A percentile compares a stretch with the other conserved stretches of the same genome.
These are phyloP conservation scores for Coemansia sp. DNA, from an alignment of 192 early-diverging fungal genomes.

Conservation along the genomic window DNA sequence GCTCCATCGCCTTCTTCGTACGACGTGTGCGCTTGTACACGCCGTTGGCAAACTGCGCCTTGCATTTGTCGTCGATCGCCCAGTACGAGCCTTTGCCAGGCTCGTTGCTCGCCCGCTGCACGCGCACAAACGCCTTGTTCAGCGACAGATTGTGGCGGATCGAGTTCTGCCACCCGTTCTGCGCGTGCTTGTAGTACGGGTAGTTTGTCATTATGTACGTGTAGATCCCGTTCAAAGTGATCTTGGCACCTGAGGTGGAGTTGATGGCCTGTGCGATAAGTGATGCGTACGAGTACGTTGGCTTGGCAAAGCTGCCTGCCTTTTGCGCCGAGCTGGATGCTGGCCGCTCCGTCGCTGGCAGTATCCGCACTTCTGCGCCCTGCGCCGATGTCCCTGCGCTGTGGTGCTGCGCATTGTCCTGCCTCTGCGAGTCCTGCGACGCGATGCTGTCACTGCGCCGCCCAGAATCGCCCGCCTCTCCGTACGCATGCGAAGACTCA, in stretches of 20 bases:
- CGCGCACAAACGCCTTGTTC: conserved; percentile 90
- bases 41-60: conserved; percentile 69
- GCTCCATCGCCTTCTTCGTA: conserved; percentile 54
- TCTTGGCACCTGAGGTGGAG: conserved; percentile 61
- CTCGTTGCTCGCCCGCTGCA: conserved; percentile 79
- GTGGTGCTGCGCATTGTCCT: conserved; percentile 1
- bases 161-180: conserved; percentile 96
- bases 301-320: conserved; percentile 55
- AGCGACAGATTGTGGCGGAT: conserved; percentile 96
- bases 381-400: background rate
- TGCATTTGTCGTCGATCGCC: conserved; percentile 77
- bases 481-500: background rate
- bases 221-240: conserved; percentile 90
- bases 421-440: conserved; percentile 1
- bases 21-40: conserved; percentile 67
- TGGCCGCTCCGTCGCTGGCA: conserved; percentile 41
- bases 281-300: conserved; percentile 84
- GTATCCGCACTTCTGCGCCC: conserved; percentile 34
- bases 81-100: conserved; percentile 94
- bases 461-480: background rate
- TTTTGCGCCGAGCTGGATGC: conserved; percentile 1
- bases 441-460: background rate
- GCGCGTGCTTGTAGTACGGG: conserved; percentile 83
- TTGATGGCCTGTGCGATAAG: conserved; percentile 91
- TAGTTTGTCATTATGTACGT: conserved; percentile 78